Percentiles rank a stretch among this genome's conserved stretches.
These are phyloP conservation scores for Emmonsia crescens DNA, from an alignment of 2,329 filamentous ascomycete species.

Conservation along the genomic window DNA sequence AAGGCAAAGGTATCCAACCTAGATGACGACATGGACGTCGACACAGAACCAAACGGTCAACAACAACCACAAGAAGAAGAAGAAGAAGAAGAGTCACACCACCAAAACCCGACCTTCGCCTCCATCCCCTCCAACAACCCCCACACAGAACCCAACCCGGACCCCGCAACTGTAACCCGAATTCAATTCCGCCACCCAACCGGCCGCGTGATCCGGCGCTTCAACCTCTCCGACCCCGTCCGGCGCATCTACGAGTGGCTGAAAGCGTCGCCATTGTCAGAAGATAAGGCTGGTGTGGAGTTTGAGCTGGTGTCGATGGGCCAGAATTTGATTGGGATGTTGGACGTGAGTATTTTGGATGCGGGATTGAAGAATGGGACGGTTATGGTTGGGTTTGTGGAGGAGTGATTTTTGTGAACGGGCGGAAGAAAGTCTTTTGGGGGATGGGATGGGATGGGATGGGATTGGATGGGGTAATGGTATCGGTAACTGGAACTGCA, in stretches of 20 bases:
- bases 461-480: not conserved
- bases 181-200: conserved; percentile 86
- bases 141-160: conserved; percentile 65
- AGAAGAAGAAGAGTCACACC: conserved; percentile 18
- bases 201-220: conserved; percentile 79
- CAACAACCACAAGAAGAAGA: conserved; percentile 21
- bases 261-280: conserved; percentile 66
- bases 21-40: conserved; percentile 25
- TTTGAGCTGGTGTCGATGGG: conserved; percentile 89
- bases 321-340: conserved; percentile 65
- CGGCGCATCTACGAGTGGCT: conserved; percentile 90
- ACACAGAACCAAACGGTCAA: conserved; percentile 20
- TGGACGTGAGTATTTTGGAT: conserved; percentile 66
- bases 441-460: not conserved
- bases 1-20: conserved; percentile 33
- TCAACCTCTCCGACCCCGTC: conserved; percentile 64
- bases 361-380: conserved; percentile 85
- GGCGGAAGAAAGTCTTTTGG: too few species aligned
- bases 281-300: conserved; percentile 62
- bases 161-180: conserved; percentile 63
- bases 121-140: conserved; percentile 60
- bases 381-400: conserved; percentile 86
- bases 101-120: conserved; percentile 46
- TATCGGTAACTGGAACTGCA: not conserved
- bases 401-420: conserved; percentile 31